phyloP scores from a whole-genome alignment of 2,329 filamentous ascomycete genomes.

The Neofusicoccum ribis region DNA sequence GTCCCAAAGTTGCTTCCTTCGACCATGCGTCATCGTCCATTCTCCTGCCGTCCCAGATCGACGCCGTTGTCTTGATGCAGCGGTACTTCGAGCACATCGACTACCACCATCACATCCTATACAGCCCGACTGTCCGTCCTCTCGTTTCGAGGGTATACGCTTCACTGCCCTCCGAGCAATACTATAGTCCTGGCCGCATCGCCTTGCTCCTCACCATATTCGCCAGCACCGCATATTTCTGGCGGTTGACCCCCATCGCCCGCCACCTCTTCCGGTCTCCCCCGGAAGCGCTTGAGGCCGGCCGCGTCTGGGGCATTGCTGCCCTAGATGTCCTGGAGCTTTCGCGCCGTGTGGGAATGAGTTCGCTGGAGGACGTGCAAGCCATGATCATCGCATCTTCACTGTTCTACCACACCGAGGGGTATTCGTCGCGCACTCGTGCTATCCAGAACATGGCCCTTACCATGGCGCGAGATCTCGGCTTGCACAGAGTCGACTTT shows the following conservation, averaged over 20 bases:
- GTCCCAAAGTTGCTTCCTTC: too few relatives aligned
- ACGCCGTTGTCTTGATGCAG: neutral
- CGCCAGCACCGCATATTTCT: neutral
- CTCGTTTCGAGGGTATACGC: neutral
- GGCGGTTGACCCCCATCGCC: neutral
- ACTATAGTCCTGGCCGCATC: too few relatives aligned
- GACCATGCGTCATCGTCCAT: neutral
- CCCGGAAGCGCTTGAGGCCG: too few relatives aligned
- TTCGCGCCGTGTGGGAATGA: neutral
- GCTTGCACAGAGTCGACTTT: slow-evolving; percentile 24
- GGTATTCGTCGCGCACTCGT: slow-evolving; percentile 28
- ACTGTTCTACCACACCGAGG: slow-evolving; percentile 37
- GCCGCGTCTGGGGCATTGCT: neutral
- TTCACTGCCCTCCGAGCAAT: too few relatives aligned
- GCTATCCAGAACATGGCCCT: neutral
- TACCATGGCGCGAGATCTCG: neutral
- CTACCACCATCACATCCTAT: neutral
- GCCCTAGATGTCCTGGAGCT: neutral
- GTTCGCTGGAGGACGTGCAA: slow-evolving; percentile 40
- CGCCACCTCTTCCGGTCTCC: neutral
- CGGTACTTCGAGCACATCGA: neutral
- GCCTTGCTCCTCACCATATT: neutral
- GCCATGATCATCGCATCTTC: slow-evolving; percentile 38
- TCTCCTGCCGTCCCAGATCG: neutral
- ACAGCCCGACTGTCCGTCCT: neutral